These are phyloP conservation scores for Fraxinus dipetala DNA, from an alignment of 305 asterid species.

Conservation along the genomic window DNA sequence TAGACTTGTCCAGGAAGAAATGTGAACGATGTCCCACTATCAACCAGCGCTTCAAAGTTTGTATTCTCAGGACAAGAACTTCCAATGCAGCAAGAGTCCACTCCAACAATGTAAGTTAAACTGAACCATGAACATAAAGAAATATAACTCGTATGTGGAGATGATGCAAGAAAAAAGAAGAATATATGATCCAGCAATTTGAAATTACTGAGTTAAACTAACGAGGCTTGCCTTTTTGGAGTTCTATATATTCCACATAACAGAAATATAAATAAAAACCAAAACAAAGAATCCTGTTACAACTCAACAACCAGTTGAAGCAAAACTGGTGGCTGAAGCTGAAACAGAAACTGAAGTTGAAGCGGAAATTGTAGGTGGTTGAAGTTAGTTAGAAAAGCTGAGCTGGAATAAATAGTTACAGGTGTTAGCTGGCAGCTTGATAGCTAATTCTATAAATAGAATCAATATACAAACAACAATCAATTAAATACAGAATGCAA, in stretches of 20 bases:
- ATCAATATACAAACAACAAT: neutral
- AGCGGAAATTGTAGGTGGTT: neutral
- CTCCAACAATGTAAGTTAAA: conserved; percentile 63
- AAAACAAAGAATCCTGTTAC: neutral
- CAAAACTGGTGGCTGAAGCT: neutral
- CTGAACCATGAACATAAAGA: conserved; percentile 35
- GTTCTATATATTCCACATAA: neutral
- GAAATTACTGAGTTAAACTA: neutral
- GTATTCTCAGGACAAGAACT: conserved; percentile 49
- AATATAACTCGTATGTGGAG: conserved; percentile 1
- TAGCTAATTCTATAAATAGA: neutral
- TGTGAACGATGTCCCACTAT: conserved; percentile 79
- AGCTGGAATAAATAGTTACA: no score
- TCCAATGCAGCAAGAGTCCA: conserved; percentile 61
- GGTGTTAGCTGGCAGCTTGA: neutral
- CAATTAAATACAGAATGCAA: no score
- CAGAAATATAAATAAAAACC: neutral
- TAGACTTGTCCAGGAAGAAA: conserved; percentile 62
- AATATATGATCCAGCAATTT: neutral
- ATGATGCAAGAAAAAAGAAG: conserved; percentile 21
- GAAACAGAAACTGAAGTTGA: neutral
- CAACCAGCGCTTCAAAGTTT: conserved; percentile 51
- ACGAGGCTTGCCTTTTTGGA: neutral
- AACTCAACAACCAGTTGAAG: neutral
- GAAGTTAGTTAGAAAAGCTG: neutral